Evolutionary conservation across 148 eudicot species (phyloP).

Genomic region (Gaultheria prostrata): DNA sequence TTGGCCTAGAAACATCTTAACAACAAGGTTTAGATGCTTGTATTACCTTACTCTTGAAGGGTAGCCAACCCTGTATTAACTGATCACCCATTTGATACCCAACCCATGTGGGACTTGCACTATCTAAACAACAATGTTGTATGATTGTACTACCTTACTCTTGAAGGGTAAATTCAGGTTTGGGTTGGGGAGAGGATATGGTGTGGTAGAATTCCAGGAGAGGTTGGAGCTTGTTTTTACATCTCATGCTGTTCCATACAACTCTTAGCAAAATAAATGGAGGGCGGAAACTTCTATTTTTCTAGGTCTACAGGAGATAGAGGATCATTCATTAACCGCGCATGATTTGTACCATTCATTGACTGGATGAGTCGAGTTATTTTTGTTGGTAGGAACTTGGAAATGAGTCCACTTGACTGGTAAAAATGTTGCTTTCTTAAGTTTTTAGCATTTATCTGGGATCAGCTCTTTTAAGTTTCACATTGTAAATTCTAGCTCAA

Average conservation of each 20-base stretch:
- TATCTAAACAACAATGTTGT: neutral
- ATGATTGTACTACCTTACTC: neutral
- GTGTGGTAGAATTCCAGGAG: neutral
- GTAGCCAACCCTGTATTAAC: too few relatives aligned
- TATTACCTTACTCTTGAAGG: too few relatives aligned
- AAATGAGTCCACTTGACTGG: neutral
- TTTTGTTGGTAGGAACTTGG: neutral
- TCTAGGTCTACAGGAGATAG: neutral
- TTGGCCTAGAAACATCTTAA: neutral
- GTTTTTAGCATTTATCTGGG: neutral
- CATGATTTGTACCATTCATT: neutral
- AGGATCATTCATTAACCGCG: neutral
- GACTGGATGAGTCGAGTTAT: neutral
- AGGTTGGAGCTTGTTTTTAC: neutral
- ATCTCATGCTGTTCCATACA: neutral
- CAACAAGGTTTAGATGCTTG: too few relatives aligned
- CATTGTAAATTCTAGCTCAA: neutral
- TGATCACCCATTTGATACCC: too few relatives aligned
- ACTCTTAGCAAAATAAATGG: neutral
- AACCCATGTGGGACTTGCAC: too few relatives aligned
- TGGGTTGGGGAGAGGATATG: too few relatives aligned
- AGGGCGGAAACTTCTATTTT: neutral
- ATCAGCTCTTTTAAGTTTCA: neutral
- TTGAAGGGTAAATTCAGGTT: neutral
- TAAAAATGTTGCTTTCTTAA: neutral